Base-by-base conservation (phyloP, 805 yeast species). In the Monosporozyma aquatica region DNA sequence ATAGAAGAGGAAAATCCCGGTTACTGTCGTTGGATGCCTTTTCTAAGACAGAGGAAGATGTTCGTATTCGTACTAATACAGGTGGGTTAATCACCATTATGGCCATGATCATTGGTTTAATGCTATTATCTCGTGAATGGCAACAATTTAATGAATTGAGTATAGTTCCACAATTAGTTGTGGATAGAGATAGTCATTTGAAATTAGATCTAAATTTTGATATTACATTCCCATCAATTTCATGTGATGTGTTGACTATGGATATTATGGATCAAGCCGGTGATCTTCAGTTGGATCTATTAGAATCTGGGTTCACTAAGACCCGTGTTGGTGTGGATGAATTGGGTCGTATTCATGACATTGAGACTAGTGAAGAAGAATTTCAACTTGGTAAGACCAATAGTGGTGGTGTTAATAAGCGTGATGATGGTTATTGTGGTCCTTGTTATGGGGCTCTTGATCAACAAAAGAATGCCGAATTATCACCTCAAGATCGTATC, bases 1-100 rank as follows among this genome's bases (percentile, higher is more conserved):
- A 32, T 13, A 32, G 35, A 32, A 18, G 35, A 32, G 23, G 22
- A 13, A 42, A 38, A 17, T 43, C 56, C 6, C 50, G 54, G 21
- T 54, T 68, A 21, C 47, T 84, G 37, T 74, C 80, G 35, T 67
- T 83, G 45, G 97, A 89, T 63, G 95, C 90, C n/a, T 89, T 90
- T 59, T 75, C 95, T 23, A 90, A 89, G 64, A 85, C 97, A 5
- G 89, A 86, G 27, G 97, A 90, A 56, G 98, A 92, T 61, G 94
- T 95, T 7, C 75, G 85, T 40, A 76, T 92, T 47, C 78, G 83
- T 48, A 92, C 98, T 4, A 73, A 90, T 5, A 72, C 90, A 7
- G 98, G 98, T 41, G 98, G 96, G 2, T 54, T 87, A 22, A 84
- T 92, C 55, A 87, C 97, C 3, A 54, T 92, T 33, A 65, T 76